These are phyloP conservation scores for Thermothielavioides terrestris DNA, from an alignment of 495 filamentous ascomycete species.

Conservation along the genomic window DNA sequence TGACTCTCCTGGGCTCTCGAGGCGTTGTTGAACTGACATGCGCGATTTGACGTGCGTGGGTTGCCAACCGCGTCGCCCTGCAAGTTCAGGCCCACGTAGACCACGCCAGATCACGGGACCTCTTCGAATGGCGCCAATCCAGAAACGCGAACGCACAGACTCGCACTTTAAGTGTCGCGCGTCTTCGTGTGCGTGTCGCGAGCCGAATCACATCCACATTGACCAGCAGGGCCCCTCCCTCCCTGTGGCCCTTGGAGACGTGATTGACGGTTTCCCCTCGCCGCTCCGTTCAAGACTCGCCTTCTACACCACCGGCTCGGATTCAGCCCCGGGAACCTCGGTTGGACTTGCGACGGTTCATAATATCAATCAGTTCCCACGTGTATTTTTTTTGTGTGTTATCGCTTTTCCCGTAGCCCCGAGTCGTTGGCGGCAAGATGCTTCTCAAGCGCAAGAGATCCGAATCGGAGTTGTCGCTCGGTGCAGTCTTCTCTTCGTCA, in stretches of 20 bases:
- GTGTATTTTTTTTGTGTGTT: too few relatives aligned
- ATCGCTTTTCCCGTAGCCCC: neutral
- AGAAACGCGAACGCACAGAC: conserved; percentile 8
- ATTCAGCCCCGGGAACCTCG: too few relatives aligned
- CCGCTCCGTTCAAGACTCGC: too few relatives aligned
- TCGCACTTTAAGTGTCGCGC: conserved; percentile 6
- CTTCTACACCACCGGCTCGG: too few relatives aligned
- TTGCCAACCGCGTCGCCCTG: too few relatives aligned
- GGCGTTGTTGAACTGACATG: too few relatives aligned
- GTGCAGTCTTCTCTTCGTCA: conserved; percentile 31
- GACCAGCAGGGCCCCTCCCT: neutral
- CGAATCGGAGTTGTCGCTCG: conserved; percentile 40
- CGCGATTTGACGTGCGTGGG: too few relatives aligned
- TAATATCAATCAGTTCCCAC: too few relatives aligned
- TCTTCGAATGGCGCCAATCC: conserved; percentile 5
- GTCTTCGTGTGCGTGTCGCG: neutral
- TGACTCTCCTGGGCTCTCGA: too few relatives aligned
- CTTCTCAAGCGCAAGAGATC: conserved; percentile 45
- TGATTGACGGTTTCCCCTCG: too few relatives aligned
- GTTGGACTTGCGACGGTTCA: too few relatives aligned
- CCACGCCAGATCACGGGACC: conserved; percentile 18
- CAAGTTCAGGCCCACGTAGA: conserved; percentile 12
- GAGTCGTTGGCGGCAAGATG: conserved; percentile 25
- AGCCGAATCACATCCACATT: neutral
- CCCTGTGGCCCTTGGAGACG: too few relatives aligned